Conservation (phyloP, 2,329 filamentous ascomycete genomes). For the Dissoconium aciculare region DNA sequence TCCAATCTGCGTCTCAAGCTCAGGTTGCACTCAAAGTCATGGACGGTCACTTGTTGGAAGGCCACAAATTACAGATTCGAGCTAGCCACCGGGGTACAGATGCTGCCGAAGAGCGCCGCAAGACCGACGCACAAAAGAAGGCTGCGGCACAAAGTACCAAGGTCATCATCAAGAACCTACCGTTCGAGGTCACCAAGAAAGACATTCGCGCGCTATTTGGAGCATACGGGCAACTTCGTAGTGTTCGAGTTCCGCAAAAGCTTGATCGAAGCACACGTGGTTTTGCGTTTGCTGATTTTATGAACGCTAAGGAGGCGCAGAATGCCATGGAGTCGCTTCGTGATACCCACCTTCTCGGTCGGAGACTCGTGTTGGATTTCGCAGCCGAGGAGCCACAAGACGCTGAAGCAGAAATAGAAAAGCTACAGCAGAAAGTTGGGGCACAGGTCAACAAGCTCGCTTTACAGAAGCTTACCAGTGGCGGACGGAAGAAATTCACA, state of each 20-base stretch:
- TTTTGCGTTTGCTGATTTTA: conserved; percentile 94
- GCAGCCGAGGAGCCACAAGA: conserved; percentile 78
- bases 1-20: conserved; percentile 61
- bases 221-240: conserved; percentile 80
- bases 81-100: conserved; percentile 76
- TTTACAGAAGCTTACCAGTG: conserved; percentile 71
- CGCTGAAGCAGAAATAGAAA: conserved; percentile 87
- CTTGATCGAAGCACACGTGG: conserved; percentile 78
- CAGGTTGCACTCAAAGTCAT: conserved; percentile 68
- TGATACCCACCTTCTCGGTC: conserved; percentile 84
- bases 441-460: conserved; percentile 82
- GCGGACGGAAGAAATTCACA: conserved; percentile 71
- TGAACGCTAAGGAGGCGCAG: conserved; percentile 73
- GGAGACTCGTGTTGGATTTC: conserved; percentile 80
- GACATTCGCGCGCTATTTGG: conserved; percentile 76
- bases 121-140: conserved; percentile 73
- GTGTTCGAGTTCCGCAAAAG: conserved; percentile 88
- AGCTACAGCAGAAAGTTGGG: conserved; percentile 92
- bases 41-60: conserved; percentile 77
- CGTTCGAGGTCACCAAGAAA: conserved; percentile 88
- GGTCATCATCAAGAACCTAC: conserved; percentile 95
- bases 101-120: conserved; percentile 71
- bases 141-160: conserved; percentile 64
- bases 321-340: conserved; percentile 83
- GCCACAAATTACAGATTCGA: conserved; percentile 71